Evolutionary conservation across 148 eudicot genomes (phyloP).

Genomic region (Cornus florida): DNA sequence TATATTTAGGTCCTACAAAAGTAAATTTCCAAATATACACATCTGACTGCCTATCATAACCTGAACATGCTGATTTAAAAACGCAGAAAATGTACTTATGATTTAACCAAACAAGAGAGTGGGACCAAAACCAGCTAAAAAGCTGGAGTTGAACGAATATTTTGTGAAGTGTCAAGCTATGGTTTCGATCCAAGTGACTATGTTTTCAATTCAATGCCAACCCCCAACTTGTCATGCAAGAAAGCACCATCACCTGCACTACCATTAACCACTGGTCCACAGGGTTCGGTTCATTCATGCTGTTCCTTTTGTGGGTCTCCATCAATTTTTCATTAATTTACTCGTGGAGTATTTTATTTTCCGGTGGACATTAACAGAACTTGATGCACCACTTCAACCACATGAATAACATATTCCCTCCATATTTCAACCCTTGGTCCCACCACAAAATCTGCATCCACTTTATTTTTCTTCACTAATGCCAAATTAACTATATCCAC

Average conservation of each 20-base stretch:
- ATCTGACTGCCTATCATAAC: too few relatives aligned
- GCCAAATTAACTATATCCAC: too few relatives aligned
- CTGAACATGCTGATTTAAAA: too few relatives aligned
- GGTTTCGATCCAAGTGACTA: too few relatives aligned
- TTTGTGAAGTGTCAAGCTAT: too few relatives aligned
- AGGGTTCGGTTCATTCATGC: conserved; percentile 14
- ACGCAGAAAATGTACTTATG: neutral
- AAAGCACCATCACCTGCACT: conserved; percentile 22
- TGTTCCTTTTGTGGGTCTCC: conserved; percentile 5
- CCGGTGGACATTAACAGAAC: neutral
- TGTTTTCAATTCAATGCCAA: too few relatives aligned
- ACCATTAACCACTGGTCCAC: conserved; percentile 6
- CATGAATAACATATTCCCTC: neutral
- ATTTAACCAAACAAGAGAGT: neutral
- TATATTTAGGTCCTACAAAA: too few relatives aligned
- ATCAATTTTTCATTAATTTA: neutral
- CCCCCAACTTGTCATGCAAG: too few relatives aligned
- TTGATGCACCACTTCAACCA: neutral
- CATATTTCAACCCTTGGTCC: conserved; percentile 6
- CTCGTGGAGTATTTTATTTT: neutral
- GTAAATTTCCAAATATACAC: too few relatives aligned
- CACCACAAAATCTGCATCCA: neutral
- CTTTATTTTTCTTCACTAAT: neutral
- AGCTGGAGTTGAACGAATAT: neutral
- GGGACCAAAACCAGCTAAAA: neutral